phyloP scores from a whole-genome alignment of 2,329 filamentous ascomycete genomes.

The Xylaria sp. region DNA sequence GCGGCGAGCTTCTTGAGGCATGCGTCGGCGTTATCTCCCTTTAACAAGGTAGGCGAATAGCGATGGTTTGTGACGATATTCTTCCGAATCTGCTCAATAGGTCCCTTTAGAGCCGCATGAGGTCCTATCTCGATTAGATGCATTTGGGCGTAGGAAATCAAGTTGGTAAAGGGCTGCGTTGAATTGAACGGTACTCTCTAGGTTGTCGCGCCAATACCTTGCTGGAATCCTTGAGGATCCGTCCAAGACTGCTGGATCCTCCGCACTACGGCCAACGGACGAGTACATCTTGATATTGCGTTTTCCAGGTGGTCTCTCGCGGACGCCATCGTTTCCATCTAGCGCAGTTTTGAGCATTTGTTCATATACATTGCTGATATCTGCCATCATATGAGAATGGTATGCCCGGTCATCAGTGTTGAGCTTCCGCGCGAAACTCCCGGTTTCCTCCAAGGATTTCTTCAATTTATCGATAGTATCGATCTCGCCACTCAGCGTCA shows the following conservation, averaged over 20 bases:
- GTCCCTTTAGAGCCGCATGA: constrained; percentile 43
- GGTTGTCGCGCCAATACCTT: constrained; percentile 27
- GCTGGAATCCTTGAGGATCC: neutral
- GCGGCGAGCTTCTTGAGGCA: constrained; percentile 19
- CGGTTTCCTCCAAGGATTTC: neutral
- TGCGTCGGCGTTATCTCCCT: neutral
- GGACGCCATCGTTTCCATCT: too few relatives aligned
- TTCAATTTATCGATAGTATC: neutral
- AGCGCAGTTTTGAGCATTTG: constrained; percentile 3
- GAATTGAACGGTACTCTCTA: constrained; percentile 26
- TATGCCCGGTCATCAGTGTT: constrained; percentile 18
- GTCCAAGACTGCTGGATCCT: neutral
- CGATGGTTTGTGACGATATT: neutral
- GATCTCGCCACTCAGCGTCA: constrained; percentile 21
- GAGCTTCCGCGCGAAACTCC: neutral
- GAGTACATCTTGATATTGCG: constrained; percentile 28
- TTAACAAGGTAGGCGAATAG: neutral
- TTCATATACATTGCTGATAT: constrained; percentile 27
- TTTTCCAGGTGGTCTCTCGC: too few relatives aligned
- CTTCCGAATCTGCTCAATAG: constrained; percentile 39
- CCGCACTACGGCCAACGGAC: constrained; percentile 7
- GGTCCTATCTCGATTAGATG: constrained; percentile 17
- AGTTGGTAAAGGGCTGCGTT: neutral
- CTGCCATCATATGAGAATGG: constrained; percentile 27
- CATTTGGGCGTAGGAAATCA: neutral